phyloP scores from a whole-genome alignment of 148 eudicot genomes.

The Polygonum maritimum region DNA sequence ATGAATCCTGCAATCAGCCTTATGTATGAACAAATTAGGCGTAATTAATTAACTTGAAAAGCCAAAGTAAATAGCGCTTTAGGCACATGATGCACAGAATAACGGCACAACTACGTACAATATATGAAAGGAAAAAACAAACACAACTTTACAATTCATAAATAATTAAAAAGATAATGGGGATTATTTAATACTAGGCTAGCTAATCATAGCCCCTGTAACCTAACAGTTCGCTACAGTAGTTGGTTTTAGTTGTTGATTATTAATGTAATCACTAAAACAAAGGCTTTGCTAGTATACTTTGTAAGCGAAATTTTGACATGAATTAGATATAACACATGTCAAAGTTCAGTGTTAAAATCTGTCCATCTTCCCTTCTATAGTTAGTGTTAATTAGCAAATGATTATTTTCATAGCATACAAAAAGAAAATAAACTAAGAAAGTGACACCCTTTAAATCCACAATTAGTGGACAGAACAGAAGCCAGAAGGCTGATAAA shows the following conservation, averaged over 20 bases:
- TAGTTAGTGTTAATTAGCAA: background rate
- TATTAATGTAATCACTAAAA: no score
- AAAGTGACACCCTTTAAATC: background rate
- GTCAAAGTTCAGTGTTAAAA: no score
- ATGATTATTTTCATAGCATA: background rate
- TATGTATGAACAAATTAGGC: background rate
- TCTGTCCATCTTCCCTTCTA: background rate
- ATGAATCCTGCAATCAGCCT: background rate
- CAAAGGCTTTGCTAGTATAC: no score
- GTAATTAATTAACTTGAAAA: background rate
- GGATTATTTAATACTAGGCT: no score
- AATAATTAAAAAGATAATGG: no score
- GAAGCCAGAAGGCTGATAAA: background rate
- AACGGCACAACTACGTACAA: background rate
- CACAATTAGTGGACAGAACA: background rate
- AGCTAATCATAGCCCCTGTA: no score
- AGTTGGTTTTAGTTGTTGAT: no score
- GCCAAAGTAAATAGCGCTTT: background rate
- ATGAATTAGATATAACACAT: no score
- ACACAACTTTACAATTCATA: background rate
- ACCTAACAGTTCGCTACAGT: no score
- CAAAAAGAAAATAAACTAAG: background rate
- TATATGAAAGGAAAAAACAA: background rate
- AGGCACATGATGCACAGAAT: background rate
- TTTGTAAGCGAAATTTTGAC: no score